These are phyloP conservation scores for Diplogelasinospora grovesii DNA, from an alignment of 495 filamentous ascomycete species.

Conservation along the genomic window DNA sequence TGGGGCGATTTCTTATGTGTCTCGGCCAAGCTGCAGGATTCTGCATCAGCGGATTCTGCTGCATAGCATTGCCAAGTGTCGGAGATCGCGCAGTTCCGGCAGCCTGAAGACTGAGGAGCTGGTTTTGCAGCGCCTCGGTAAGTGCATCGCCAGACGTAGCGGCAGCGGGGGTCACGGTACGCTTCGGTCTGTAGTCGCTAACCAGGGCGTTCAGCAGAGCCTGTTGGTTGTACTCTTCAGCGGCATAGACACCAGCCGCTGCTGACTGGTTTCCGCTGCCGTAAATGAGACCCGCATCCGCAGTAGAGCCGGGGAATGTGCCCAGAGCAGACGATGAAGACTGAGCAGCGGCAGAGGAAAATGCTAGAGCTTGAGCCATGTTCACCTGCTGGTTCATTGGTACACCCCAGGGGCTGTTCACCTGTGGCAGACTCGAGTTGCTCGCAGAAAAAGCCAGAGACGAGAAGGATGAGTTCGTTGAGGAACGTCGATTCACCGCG, in stretches of 20 bases:
- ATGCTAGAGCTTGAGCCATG: constrained; percentile 5
- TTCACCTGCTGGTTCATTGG: constrained; percentile 5
- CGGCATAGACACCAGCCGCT: not conserved
- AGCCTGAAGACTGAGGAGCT: too few species aligned
- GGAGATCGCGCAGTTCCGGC: too few species aligned
- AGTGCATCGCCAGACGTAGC: too few species aligned
- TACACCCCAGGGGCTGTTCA: constrained; percentile 26
- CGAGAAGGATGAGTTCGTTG: constrained; percentile 16
- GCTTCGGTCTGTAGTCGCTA: constrained; percentile 5
- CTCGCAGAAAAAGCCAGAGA: constrained; percentile 14
- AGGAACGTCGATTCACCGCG: not conserved
- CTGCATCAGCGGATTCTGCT: too few species aligned
- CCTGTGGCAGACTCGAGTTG: constrained; percentile 20
- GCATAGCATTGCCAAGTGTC: too few species aligned
- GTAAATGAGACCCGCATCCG: not conserved
- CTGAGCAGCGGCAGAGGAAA: not conserved
- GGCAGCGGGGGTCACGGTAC: not conserved
- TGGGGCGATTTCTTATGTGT: too few species aligned
- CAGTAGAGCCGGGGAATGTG: too few species aligned
- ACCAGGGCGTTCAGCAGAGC: constrained; percentile 11
- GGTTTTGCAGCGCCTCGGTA: too few species aligned
- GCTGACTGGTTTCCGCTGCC: constrained; percentile 5
- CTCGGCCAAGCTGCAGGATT: too few species aligned
- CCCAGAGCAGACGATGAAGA: too few species aligned
- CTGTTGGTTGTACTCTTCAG: constrained; percentile 6